A percentile compares a stretch with the other conserved stretches of the same genome.
These are phyloP conservation scores for Corymbia calophylla DNA, from an alignment of 441 rosid genomes.

Conservation along the genomic window DNA sequence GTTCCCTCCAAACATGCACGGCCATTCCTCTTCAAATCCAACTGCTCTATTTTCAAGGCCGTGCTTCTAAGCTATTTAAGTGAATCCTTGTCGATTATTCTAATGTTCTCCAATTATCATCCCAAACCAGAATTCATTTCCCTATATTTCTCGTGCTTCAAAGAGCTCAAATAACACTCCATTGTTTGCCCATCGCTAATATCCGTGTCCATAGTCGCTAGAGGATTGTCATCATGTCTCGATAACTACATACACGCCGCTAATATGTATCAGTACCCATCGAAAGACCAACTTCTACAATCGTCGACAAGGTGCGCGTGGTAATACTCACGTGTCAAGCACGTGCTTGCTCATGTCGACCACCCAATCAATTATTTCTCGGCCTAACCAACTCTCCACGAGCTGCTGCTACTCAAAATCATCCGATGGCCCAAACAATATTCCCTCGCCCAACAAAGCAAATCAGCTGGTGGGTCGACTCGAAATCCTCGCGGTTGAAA, in stretches of 20 bases:
- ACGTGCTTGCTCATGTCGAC: background rate
- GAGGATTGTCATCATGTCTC: background rate
- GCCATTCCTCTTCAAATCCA: background rate
- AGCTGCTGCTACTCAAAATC: background rate
- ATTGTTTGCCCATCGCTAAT: background rate
- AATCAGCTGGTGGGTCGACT: background rate
- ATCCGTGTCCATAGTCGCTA: background rate
- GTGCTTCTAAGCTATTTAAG: background rate
- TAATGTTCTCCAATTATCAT: background rate
- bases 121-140: background rate
- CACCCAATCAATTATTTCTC: rapidly evolving
- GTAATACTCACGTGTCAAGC: background rate
- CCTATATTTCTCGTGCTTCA: rapidly evolving
- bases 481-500: background rate
- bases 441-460: background rate
- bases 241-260: rapidly evolving
- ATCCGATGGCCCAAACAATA: background rate
- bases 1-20: background rate
- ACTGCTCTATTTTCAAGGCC: background rate
- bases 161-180: rapidly evolving
- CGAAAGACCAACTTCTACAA: background rate
- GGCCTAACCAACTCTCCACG: background rate
- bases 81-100: rapidly evolving
- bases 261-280: rapidly evolving
- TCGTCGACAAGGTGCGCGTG: background rate